phyloP scores from a whole-genome alignment of 345 rosid species.

The Mercurialis annua region DNA sequence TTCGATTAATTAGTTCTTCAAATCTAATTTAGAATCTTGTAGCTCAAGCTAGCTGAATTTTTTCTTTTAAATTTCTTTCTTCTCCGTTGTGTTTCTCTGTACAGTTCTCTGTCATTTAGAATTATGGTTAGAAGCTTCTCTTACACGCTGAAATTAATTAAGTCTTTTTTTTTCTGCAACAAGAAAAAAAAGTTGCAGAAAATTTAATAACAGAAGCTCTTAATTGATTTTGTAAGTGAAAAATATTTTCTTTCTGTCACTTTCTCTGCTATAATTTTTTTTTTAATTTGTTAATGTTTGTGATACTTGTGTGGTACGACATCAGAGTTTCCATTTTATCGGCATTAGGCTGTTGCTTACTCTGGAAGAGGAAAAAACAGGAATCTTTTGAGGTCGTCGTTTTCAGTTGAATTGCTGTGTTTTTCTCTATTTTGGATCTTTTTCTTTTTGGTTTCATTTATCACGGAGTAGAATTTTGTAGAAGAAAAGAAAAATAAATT shows the following conservation, averaged over 20 bases:
- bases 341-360: slow-evolving; percentile 1
- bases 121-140: neutral
- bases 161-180: slow-evolving; percentile 9
- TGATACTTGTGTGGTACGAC: neutral
- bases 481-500: too few relatives aligned
- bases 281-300: too few relatives aligned
- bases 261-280: slow-evolving; percentile 9
- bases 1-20: slow-evolving; percentile 22
- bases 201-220: slow-evolving; percentile 1
- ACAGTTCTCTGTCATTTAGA: neutral
- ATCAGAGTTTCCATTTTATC: slow-evolving; percentile 7
- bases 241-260: slow-evolving; percentile 21
- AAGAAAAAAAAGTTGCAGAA: slow-evolving; percentile 2
- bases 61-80: neutral
- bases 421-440: neutral
- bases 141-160: neutral
- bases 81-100: neutral
- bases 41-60: neutral
- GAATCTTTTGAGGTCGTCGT: slow-evolving; percentile 5
- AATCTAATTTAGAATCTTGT: too few relatives aligned
- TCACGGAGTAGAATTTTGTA: neutral
- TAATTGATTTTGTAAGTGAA: slow-evolving; percentile 1
- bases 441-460: neutral
- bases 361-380: neutral
- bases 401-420: neutral